Conservation (phyloP, 257 asterid genomes). For the Fraxinus cuspidata region DNA sequence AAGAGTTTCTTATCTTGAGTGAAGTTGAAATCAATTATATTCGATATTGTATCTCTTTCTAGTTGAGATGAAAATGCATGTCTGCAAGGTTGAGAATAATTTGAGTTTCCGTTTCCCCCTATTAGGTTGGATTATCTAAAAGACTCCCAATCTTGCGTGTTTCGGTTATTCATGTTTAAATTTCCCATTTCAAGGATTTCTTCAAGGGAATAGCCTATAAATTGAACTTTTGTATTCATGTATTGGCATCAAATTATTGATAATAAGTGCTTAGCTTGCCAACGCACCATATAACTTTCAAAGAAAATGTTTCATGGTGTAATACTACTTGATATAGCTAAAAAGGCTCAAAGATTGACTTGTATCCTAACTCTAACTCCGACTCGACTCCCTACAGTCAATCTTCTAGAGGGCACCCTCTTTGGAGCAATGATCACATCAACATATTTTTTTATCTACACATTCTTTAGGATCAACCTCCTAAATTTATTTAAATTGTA, state of each 20-base stretch:
- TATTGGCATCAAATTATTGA: background rate
- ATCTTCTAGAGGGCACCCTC: background rate
- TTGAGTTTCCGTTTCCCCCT: background rate
- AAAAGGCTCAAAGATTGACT: background rate
- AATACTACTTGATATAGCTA: too few species aligned
- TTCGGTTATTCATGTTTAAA: background rate
- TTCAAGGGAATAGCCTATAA: background rate
- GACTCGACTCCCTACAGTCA: background rate
- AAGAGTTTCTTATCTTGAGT: constrained; percentile 14
- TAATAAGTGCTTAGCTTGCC: background rate
- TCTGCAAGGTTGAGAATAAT: background rate
- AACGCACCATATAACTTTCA: background rate
- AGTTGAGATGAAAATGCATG: background rate
- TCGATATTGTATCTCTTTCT: too few species aligned
- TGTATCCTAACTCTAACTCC: background rate
- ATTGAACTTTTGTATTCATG: too few species aligned
- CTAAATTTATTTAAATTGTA: too few species aligned
- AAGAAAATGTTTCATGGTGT: background rate
- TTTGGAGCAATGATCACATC: background rate
- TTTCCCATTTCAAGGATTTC: background rate
- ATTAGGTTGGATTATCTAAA: too few species aligned
- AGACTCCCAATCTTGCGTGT: too few species aligned
- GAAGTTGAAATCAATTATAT: background rate
- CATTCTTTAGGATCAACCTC: too few species aligned
- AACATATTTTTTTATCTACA: too few species aligned